Base-by-base conservation (phyloP, 2,329 filamentous ascomycete genomes). In the Albifimbria verrucaria region DNA sequence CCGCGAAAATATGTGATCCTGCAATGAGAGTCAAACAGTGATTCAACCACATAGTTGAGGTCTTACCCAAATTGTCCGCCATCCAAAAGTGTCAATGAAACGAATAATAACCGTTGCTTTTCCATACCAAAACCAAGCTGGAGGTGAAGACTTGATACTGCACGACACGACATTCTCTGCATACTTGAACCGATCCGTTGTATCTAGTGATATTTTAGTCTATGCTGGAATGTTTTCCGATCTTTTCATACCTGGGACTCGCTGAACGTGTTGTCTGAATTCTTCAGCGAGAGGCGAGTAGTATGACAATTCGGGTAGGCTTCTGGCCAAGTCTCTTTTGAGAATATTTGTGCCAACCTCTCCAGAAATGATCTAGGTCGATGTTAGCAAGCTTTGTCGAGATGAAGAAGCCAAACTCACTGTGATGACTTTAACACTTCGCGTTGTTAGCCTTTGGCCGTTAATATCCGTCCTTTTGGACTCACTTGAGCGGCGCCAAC, bases 401-500 rank as follows among this genome's bases (percentile, higher is more conserved):
- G 7, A 11, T 32, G 32, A n/a, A 4, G 17, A 5, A 3, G n/a
- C n/a, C n/a, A n/a, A n/a, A 45, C 42, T 45, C 15, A 45, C 42
- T 6, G 42, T 45, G 22, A 45, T 22, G 22, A 45, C 42, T 2
- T 21, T 17, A 24, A 45, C 42, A 21, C 42, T 45, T 6, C 32
- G 32, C 5, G 32, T 39, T 12, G 12, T 39, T 17, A 15, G 12
- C 41, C 41, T 10, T 20, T 22, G 20, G 21, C 11, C 17, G 21
- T 15, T 44, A 18, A 44, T 18, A 11, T 44, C 11, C 17, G 20
- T 10, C 10, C 12, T 18, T 18, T 22, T 44, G 41, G 11, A 44
- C 42, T 45, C 22, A 45, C 62, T 57, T 55, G 9, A 64, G 57
- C 5, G 61, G 62, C 17, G 54, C 53, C 52, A 64, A 52, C 26